phyloP scores from a whole-genome alignment of 202 grass and related monocot genomes.

The Digitaria exilis region DNA sequence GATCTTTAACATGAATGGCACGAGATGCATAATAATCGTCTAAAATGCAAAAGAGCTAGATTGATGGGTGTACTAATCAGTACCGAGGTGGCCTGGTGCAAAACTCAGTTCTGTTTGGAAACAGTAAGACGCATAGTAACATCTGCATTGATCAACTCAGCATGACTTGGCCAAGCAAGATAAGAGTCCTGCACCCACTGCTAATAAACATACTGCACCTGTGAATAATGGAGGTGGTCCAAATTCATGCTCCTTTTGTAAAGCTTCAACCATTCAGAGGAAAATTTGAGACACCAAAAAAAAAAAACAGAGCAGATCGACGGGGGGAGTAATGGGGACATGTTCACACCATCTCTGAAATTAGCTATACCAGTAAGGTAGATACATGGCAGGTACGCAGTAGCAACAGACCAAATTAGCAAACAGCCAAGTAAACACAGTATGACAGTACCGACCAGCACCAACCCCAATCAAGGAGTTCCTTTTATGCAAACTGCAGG shows the following conservation, averaged over 20 bases:
- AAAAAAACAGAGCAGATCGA: conserved; percentile 9
- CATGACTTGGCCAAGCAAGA: conserved; percentile 6
- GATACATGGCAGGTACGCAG: neutral
- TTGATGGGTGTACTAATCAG: conserved; percentile 18
- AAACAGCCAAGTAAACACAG: neutral
- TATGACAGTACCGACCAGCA: neutral
- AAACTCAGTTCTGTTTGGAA: conserved; percentile 6
- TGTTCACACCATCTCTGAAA: neutral
- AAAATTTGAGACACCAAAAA: neutral
- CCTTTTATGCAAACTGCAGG: conserved; percentile 14
- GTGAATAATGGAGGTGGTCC: conserved; percentile 7
- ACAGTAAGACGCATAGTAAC: neutral
- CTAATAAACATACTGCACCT: neutral
- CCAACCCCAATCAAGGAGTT: conserved; percentile 22
- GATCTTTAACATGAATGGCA: conserved; percentile 6
- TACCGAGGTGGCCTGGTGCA: neutral
- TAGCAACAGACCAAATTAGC: neutral
- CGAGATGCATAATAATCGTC: neutral
- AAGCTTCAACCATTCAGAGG: neutral
- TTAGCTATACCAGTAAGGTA: neutral
- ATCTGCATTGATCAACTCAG: conserved; percentile 33
- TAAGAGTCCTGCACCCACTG: neutral
- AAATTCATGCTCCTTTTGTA: neutral
- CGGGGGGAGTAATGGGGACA: neutral
- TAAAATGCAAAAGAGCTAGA: neutral